Evolutionary conservation across 1,284 basidiomycete genomes (phyloP).

Genomic region (Limonomyces culmigenus): DNA sequence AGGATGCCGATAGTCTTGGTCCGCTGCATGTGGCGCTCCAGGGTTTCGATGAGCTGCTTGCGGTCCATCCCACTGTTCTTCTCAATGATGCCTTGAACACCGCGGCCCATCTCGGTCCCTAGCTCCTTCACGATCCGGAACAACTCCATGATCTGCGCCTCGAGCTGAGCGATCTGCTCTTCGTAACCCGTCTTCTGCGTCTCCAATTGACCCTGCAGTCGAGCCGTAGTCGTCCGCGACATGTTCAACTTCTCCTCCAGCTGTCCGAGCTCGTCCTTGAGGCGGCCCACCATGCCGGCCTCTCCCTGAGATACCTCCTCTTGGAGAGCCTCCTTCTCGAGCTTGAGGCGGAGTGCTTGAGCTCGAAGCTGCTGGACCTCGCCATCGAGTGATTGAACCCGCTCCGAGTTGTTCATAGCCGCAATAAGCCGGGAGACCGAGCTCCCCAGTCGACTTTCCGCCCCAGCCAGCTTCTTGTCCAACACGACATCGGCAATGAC

Average conservation of each 20-base stretch:
- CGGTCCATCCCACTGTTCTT: slow-evolving; percentile 59
- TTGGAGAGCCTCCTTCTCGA: slow-evolving; percentile 63
- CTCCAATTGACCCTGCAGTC: slow-evolving; percentile 65
- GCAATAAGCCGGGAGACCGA: slow-evolving; percentile 83
- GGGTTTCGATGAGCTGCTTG: slow-evolving; percentile 62
- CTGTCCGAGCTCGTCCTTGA: slow-evolving; percentile 60
- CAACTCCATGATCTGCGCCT: slow-evolving; percentile 85
- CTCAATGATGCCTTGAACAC: slow-evolving; percentile 43
- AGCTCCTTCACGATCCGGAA: slow-evolving; percentile 86
- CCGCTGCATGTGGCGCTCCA: slow-evolving; percentile 74
- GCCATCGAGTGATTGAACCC: slow-evolving; percentile 63
- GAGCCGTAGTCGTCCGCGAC: slow-evolving; percentile 65
- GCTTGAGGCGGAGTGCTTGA: slow-evolving; percentile 41
- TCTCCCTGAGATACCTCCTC: slow-evolving; percentile 68
- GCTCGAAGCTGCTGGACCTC: slow-evolving; percentile 60
- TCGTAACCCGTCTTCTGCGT: slow-evolving; percentile 75
- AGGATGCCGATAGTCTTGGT: slow-evolving; percentile 75
- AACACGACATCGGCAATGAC: slow-evolving; percentile 86
- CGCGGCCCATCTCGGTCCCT: slow-evolving; percentile 15
- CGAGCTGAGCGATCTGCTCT: slow-evolving; percentile 75
- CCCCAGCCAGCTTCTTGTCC: slow-evolving; percentile 78
- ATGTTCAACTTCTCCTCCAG: slow-evolving; percentile 69
- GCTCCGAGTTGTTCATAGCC: slow-evolving; percentile 85
- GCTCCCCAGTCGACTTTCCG: slow-evolving; percentile 75
- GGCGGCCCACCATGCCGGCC: slow-evolving; percentile 70